A percentile compares a stretch with the other conserved stretches of the same genome.
Evolutionary conservation across 179 eudicot genomes (phyloP).

Genomic region (Spinacia oleracea): DNA sequence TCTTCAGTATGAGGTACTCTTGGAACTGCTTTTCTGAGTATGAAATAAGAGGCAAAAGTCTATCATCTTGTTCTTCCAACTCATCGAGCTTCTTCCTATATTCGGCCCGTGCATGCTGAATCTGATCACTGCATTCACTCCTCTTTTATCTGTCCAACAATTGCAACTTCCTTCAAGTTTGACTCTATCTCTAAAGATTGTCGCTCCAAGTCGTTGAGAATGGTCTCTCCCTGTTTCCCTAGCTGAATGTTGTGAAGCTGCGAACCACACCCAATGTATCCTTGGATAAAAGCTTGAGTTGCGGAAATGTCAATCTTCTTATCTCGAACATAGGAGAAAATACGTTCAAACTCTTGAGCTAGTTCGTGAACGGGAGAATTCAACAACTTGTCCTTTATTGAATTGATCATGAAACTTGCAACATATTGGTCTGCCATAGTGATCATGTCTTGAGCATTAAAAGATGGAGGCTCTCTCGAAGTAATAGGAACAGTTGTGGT

Average conservation of each 20-base stretch:
- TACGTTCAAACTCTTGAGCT: not conserved
- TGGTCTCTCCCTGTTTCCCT: not conserved
- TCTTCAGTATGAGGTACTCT: no score
- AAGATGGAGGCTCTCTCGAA: no score
- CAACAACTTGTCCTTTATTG: not conserved
- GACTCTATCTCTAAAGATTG: not conserved
- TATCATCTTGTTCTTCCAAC: not conserved
- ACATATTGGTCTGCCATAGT: not conserved
- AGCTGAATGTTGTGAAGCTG: not conserved
- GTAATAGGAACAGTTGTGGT: no score
- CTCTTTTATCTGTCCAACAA: not conserved
- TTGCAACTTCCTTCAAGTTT: rapidly evolving
- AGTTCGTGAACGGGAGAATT: not conserved
- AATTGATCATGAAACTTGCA: not conserved
- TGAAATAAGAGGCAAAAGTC: not conserved
- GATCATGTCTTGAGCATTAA: not conserved
- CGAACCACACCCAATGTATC: not conserved
- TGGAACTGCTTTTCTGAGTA: not conserved
- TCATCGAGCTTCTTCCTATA: no score
- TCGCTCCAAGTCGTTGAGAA: not conserved
- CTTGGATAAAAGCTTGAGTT: rapidly evolving
- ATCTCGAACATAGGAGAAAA: not conserved
- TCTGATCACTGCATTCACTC: not conserved
- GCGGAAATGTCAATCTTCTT: not conserved
- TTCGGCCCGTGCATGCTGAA: not conserved